Conservation (phyloP, 192 early-diverging fungal genomes). For the Umbelopsis sp. region DNA sequence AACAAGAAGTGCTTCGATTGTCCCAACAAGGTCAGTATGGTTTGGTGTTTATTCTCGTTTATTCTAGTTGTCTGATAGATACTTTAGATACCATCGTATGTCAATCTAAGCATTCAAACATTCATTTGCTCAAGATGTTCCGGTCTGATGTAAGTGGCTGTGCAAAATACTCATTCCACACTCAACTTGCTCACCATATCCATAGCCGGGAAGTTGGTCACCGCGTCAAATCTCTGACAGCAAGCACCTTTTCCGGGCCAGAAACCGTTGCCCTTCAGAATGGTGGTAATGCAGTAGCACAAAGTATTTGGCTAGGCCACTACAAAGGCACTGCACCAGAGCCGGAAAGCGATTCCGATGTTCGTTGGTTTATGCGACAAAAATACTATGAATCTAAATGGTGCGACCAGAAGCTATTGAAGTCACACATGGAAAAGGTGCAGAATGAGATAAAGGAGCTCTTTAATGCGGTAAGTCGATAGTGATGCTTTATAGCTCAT, state of each 20-base stretch:
- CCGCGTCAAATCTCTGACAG: constrained; percentile 63
- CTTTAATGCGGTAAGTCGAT: constrained; percentile 18
- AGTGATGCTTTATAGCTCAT: too few species aligned
- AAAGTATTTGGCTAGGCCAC: constrained; percentile 29
- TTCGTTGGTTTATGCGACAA: constrained; percentile 40
- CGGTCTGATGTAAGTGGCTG: constrained; percentile 52
- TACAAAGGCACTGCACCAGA: constrained; percentile 23
- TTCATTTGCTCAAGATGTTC: constrained; percentile 61
- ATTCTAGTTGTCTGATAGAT: neutral
- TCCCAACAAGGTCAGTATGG: constrained; percentile 42
- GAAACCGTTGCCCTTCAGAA: constrained; percentile 47
- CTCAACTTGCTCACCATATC: neutral
- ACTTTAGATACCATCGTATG: constrained; percentile 54
- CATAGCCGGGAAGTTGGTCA: constrained; percentile 58
- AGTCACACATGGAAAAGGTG: constrained; percentile 17
- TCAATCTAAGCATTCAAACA: constrained; percentile 51
- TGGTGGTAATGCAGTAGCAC: constrained; percentile 54
- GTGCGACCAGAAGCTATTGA: constrained; percentile 19
- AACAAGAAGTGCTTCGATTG: constrained; percentile 62
- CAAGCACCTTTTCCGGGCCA: constrained; percentile 53
- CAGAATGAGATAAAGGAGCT: neutral
- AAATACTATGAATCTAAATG: constrained; percentile 40
- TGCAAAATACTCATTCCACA: neutral
- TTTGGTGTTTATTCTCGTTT: neutral
- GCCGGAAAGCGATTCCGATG: constrained; percentile 29